Evolutionary conservation across 805 yeast species (phyloP).

Genomic region (Starmerella etchellsii): DNA sequence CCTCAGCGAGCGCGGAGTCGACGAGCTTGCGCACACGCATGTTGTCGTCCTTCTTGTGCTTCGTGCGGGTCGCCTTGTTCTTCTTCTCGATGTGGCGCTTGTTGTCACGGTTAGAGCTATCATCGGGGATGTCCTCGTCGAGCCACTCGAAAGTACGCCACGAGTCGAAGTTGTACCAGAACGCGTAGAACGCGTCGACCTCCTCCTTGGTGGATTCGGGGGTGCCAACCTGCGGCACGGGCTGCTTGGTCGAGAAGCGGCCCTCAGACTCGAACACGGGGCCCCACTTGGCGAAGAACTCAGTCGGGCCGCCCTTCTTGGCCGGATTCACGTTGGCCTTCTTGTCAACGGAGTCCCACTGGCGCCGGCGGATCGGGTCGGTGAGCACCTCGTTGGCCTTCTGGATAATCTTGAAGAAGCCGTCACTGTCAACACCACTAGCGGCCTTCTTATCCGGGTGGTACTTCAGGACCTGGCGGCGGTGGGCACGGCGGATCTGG

Average conservation of each 20-base stretch:
- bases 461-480: constrained; percentile 90
- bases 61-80: constrained; percentile 91
- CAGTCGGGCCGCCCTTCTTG: constrained; percentile 46
- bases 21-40: constrained; percentile 75
- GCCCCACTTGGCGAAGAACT: constrained; percentile 84
- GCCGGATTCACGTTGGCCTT: constrained; percentile 80
- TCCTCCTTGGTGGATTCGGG: constrained; percentile 56
- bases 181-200: constrained; percentile 77
- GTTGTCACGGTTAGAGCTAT: constrained; percentile 97
- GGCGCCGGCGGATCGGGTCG: constrained; percentile 77
- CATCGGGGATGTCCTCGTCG: constrained; percentile 99
- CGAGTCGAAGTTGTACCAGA: constrained; percentile 89
- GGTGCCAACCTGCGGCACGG: constrained; percentile 73
- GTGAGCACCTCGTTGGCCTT: constrained; percentile 85
- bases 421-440: constrained; percentile 78
- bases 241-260: constrained; percentile 83
- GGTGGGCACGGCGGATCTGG: constrained; percentile 91
- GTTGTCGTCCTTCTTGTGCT: constrained; percentile 95
- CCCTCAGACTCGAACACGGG: constrained; percentile 84
- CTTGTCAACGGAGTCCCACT: constrained; percentile 90
- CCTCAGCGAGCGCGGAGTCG: constrained; percentile 77
- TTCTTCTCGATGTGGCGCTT: constrained; percentile 97
- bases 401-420: constrained; percentile 94
- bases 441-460: constrained; percentile 98
- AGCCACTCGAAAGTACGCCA: constrained; percentile 97